Percentiles rank a stretch among this genome's conserved stretches.
phyloP scores from a whole-genome alignment of 1,139 yeast species.

The Taiozyma onychis region DNA sequence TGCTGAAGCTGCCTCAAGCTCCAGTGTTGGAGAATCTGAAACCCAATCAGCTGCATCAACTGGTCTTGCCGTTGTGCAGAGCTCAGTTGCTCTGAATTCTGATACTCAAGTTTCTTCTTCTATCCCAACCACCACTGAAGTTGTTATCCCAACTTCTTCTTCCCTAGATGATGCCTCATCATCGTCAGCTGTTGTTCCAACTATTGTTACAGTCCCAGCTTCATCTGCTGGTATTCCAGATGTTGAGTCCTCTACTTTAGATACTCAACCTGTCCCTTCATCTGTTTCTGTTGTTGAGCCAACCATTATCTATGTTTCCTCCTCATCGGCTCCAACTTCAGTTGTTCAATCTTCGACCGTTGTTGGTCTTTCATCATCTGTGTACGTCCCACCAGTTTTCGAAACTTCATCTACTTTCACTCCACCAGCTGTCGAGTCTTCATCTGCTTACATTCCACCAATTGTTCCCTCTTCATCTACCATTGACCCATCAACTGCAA shows the following conservation, averaged over 20 bases:
- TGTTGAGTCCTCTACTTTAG: neutral
- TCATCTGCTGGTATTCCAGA: neutral
- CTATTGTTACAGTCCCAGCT: neutral
- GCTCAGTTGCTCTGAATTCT: neutral
- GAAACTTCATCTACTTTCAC: neutral
- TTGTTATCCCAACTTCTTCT: neutral
- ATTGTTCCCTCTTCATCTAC: neutral
- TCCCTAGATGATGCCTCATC: neutral
- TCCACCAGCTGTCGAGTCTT: neutral
- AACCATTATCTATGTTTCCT: neutral
- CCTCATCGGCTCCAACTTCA: neutral
- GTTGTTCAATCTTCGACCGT: neutral
- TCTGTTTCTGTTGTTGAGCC: neutral
- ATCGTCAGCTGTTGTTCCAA: constrained; percentile 3
- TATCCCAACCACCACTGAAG: neutral
- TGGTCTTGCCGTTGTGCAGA: neutral
- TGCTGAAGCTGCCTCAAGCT: neutral
- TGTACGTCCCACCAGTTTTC: neutral
- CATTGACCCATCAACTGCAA: neutral
- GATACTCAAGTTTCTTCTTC: neutral
- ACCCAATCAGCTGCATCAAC: constrained; percentile 1
- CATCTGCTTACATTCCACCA: neutral
- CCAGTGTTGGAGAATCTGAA: neutral
- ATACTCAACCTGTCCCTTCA: neutral
- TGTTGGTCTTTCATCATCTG: neutral